Base-by-base conservation (phyloP, 805 yeast species). In the Starmerella etchellsii region DNA sequence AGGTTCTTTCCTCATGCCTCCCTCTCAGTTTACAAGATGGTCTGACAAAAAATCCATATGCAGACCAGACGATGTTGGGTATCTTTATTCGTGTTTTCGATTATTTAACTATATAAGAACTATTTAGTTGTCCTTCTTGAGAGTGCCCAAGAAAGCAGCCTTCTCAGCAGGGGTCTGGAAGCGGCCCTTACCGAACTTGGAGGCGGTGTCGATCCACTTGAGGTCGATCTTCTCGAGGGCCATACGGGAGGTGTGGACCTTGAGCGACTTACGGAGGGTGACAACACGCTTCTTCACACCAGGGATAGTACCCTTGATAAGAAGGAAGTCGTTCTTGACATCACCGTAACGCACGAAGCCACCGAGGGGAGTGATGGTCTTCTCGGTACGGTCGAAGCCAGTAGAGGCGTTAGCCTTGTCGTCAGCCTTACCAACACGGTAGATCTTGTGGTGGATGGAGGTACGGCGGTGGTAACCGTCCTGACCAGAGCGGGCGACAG, bases 391-490 rank as follows among this genome's bases (percentile, higher is more conserved):
- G 84, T 91, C 99, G 65, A 85, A 91, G 66, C 78, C 85, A 60
- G 99, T 91, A 61, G 97, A 76, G 74, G 82, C 99, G 65, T 74
- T 76, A 53, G 91, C 66, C 73, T 84, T 95, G 65, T 91, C 97
- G 57, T 69, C 94, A 67, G 78, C 98, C 70, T 79, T 76, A 70
- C 98, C 99, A 64, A 91, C 77, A 75, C 98, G 84, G 96, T 91
- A 91, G 67, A 91, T 77, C 84, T 91, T 91, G 94, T 91, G 98
- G 96, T 91, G 93, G 70, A 88, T 81, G 57, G 98, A 91, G 65
- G 99, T 91, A 81, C 99, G 88, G 91, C 85, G 95, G 75, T 91
- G 98, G 95, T 81, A 91, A 83, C 99, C 99, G 76, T 79, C 83
- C 78, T 91, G 98, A 88, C 99, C 99, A 65, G 98, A 95, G 74